Conservation (phyloP, 768 basidiomycete species). For the Agrocybe praecox region DNA sequence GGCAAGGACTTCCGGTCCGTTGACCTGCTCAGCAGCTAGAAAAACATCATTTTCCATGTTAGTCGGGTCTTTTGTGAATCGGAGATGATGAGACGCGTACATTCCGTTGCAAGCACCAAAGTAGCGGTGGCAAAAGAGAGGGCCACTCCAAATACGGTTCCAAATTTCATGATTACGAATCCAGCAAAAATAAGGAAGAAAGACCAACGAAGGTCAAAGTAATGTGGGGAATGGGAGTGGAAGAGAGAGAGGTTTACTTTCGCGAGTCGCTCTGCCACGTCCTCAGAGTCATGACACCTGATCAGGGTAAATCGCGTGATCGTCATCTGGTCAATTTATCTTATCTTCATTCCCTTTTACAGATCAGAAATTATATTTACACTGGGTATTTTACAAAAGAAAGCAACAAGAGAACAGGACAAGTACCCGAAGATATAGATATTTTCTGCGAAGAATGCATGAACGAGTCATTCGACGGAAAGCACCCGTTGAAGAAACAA, state of each 20-base stretch:
- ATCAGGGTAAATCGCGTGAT: slow-evolving; percentile 12
- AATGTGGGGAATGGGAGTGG: slow-evolving; percentile 2
- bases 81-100: slow-evolving; percentile 17
- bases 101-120: slow-evolving; percentile 17
- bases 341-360: slow-evolving; percentile 17
- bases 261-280: slow-evolving; percentile 21
- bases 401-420: background rate
- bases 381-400: background rate
- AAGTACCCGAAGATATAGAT: too few relatives aligned
- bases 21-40: slow-evolving; percentile 10
- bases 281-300: slow-evolving; percentile 10
- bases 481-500: background rate
- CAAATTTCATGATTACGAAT: slow-evolving; percentile 26
- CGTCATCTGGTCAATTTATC: slow-evolving; percentile 10
- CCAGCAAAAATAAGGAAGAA: slow-evolving; percentile 1
- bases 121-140: slow-evolving; percentile 26
- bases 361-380: background rate
- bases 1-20: slow-evolving; percentile 51
- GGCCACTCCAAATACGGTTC: slow-evolving; percentile 22
- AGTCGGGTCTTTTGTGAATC: slow-evolving; percentile 12
- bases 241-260: background rate
- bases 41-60: slow-evolving; percentile 10
- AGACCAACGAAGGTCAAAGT: slow-evolving; percentile 1
- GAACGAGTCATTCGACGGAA: too few relatives aligned
- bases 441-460: too few relatives aligned